Base-by-base conservation (phyloP, 192 early-diverging fungal genomes). In the Coemansia sp. region DNA sequence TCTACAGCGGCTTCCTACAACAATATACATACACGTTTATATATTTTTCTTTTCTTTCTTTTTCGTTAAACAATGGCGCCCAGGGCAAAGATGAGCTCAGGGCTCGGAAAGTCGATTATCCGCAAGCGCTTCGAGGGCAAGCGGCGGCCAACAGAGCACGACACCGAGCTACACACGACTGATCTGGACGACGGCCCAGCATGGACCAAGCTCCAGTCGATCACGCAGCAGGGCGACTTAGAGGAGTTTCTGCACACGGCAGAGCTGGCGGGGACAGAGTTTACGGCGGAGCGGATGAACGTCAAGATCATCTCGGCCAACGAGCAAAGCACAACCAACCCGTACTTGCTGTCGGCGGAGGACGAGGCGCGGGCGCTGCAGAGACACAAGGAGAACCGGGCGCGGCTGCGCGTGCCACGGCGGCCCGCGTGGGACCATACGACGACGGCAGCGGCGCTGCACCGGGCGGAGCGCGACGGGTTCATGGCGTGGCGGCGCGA, bases 221-320 rank as follows among this genome's bases (percentile, higher is more conserved):
- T 99, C 67, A 99, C 98, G 45, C 91, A 98, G 71, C 94, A 99
- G 70, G 92, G 94, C 54, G 96, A 99, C 84, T 83, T 99, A 12
- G 96, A 98, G 39, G 95, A 93, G 32, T 99, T 99, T 71, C 85
- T 99, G 67, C 91, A 86, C 68, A 96, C 95, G 12, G 98, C 98
- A 14, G 88, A 94, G 68, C 88, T 99, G 46, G 96, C 96, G 14
- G 98, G 93, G 42, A 97, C 94, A 17, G 93, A 94, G 70, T 96
- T 96, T 73, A 93, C 94, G 17, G 93, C 94, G 38, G 73, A 84
- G 71, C 65, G 72, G 56, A 62, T 70, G 61, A 96, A 98, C 67
- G 87, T 96, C 74, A 88, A 92, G 79, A 92, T 98, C 24, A 86
- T 92, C 74, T 74, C 87, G 59, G 77, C 86, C 71, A 67, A 84